Percentiles rank a stretch among this genome's conserved stretches.
Evolutionary conservation across 1,284 basidiomycete species (phyloP).

Genomic region (Apiotrichum sp.): DNA sequence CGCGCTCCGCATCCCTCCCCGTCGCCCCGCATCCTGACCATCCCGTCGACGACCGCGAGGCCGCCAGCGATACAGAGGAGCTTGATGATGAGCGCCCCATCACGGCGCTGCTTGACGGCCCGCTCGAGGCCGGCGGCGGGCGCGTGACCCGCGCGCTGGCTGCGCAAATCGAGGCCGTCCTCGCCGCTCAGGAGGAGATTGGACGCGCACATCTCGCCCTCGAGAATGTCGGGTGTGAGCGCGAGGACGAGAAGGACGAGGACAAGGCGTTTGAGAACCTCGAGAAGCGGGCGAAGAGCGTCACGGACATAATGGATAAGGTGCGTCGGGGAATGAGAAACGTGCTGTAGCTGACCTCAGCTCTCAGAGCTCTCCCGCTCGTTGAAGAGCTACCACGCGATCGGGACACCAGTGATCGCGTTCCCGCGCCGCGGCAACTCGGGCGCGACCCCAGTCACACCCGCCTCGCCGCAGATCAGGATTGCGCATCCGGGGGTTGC

Average conservation of each 20-base stretch:
- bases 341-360: conserved; percentile 11
- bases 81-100: neutral
- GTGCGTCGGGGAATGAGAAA: neutral
- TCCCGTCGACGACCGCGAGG: neutral
- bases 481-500: conserved; percentile 1
- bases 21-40: neutral
- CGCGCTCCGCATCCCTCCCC: neutral
- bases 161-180: conserved; percentile 14
- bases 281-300: conserved; percentile 4
- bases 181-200: conserved; percentile 16
- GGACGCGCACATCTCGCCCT: conserved; percentile 15
- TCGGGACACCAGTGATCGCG: conserved; percentile 16
- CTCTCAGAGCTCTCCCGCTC: conserved; percentile 9
- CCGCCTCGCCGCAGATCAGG: neutral
- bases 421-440: conserved; percentile 3
- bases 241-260: neutral
- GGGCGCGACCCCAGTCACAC: neutral
- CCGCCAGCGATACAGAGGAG: neutral
- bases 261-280: conserved; percentile 1
- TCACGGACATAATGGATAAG: conserved; percentile 16
- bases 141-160: conserved; percentile 11
- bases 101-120: conserved; percentile 6
- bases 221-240: conserved; percentile 2
- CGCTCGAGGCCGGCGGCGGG: conserved; percentile 12
- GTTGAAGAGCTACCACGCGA: conserved; percentile 13